Evolutionary conservation across 345 rosid species (phyloP), one percentile per base, ranked within the genome.

Genomic region (Gossypium mustelinum): DNA sequence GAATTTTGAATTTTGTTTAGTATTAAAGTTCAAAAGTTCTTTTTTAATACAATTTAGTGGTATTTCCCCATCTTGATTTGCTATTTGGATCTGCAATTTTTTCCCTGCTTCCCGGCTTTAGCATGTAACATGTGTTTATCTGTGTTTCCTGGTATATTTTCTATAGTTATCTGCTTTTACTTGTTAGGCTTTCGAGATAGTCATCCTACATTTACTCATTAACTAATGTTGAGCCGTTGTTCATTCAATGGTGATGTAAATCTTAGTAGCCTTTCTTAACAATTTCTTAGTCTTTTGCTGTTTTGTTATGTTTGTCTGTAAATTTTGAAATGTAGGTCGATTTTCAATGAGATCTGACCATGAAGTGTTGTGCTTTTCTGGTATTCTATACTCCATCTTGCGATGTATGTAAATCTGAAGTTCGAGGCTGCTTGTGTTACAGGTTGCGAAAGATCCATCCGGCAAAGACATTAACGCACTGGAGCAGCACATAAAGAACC

Each of bases 401-500:
- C 1, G 20, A 2, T 61, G 2, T 39, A 63, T n/a, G 48, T 63
- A 39, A 34, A 63, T 41, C 12, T 63, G 8, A 58, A 63, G 48
- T 63, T 39, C n/a, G 52, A 43, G 11, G 13, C 20, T 62, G 7
- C 10, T 73, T 18, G 24, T 68, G 22, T 72, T 76, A 56, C 83
- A 92, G 97, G 97, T 92, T 79, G 97, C 97, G 8, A 86, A 92
- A 77, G 90, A 92, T 64, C 97, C 97, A 75, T 79, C 88, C 50
- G 96, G 94, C 14, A 87, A 90, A 58, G 89, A 90, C 59, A 92
- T 92, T 78, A 92, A 92, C 73, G 97, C 94, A 16, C 87, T 92
- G 80, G 89, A 88, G 88, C 97, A 92, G 84, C 97, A 92, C 87
- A 90, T 90, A 67, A 87, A 82, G 96, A 92, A 90, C 83, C 87